Evolutionary conservation across 495 filamentous ascomycete genomes (phyloP), one percentile per base, ranked within the genome.

Genomic region (Hypoxylon crocopeplum): DNA sequence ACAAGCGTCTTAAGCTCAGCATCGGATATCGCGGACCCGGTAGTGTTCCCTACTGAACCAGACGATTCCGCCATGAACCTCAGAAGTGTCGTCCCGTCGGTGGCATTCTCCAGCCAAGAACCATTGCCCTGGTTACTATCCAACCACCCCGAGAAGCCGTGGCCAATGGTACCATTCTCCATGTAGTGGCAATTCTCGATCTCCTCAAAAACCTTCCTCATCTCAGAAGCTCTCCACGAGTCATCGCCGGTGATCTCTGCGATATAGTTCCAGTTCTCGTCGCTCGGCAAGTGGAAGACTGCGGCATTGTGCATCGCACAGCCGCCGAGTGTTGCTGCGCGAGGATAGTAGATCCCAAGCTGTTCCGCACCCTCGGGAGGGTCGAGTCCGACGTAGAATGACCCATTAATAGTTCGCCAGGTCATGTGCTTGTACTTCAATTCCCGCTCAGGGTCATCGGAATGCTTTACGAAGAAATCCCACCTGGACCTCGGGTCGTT

Each of bases 381-480:
- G n/a, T 70, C 47, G 8, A 48, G 47, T 7, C 74, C 74, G 37
- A 78, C 69, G 34, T 72, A 78, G 52, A 74, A 75, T 2, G 67
- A 63, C 11, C 73, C 75, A 19, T 70, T 60, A 0, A 55, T 51
- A 0, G 62, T 67, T n/a, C 62, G 59, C 69, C 68, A 74, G 0
- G 54, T 77, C 62, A 62, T 66, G 30, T 74, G 66, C 29, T 73
- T 66, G 54, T 77, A 71, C 49, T 71, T 56, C n/a, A 61, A 54
- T 29, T 66, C 58, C 29, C 59, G 64, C 36, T 64, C 64, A 0
- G 66, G 62, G 47, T 80, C 72, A 6, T 67, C 59, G 3, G 72
- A 77, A 46, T 80, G 69, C 36, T 71, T 71, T 2, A 76, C 73
- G 38, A 68, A 81, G 50, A 77, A 76, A 37, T 76, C 74, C 78